Conservation (phyloP, 805 yeast genomes). For the Pichia nanzhaoensis region DNA sequence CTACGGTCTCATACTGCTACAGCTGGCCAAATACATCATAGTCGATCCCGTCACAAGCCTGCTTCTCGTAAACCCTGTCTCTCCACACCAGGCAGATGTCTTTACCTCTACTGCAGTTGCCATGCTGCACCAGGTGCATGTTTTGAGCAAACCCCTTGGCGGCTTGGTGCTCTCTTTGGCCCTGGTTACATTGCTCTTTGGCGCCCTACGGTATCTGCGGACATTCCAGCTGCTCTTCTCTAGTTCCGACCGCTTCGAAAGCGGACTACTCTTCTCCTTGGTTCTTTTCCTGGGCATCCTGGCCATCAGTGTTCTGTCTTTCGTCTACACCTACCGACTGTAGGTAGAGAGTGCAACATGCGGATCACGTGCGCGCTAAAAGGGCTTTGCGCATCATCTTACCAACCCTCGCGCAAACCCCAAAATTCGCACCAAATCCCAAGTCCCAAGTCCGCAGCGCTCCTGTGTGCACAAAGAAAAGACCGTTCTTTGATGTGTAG, state of each 20-base stretch:
- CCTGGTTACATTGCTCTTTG: conserved; percentile 36
- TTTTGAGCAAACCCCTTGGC: conserved; percentile 22
- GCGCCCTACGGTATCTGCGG: conserved; percentile 38
- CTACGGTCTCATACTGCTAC: conserved; percentile 49
- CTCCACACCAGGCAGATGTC: too few species aligned
- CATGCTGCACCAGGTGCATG: conserved; percentile 11
- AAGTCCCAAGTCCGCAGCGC: too few species aligned
- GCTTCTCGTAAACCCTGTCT: too few species aligned
- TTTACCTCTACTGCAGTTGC: too few species aligned
- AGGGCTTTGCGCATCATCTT: background rate
- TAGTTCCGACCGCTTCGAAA: conserved; percentile 17
- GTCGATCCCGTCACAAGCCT: conserved; percentile 11
- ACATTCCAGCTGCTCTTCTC: conserved; percentile 30
- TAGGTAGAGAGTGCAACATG: too few species aligned
- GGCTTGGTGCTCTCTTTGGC: conserved; percentile 36
- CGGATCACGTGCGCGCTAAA: background rate
- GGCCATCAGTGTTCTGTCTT: background rate
- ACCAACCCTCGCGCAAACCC: too few species aligned
- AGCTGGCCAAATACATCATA: conserved; percentile 37
- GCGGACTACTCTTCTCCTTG: conserved; percentile 37
- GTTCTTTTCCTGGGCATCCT: conserved; percentile 25
- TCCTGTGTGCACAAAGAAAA: too few species aligned
- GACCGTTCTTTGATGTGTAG: too few species aligned
- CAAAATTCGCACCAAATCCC: too few species aligned
- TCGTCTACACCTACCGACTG: conserved; percentile 2